phyloP scores from a whole-genome alignment of 2,329 filamentous ascomycete species.

The Pseudonectria buxi region DNA sequence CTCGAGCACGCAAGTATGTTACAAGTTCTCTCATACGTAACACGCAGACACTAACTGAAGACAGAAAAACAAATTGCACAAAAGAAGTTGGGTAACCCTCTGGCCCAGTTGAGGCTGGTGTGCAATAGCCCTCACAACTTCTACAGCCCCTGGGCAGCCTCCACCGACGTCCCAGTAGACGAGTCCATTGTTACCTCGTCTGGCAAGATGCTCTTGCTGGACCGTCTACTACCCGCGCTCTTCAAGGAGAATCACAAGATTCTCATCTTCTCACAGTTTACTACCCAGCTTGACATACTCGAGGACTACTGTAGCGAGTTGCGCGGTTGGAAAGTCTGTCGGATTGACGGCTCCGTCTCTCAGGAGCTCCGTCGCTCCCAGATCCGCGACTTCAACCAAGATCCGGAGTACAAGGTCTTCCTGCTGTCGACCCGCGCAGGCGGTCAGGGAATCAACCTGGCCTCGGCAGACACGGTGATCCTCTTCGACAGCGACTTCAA shows the following conservation, averaged over 20 bases:
- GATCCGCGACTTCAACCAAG: conserved; percentile 66
- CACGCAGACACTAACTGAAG: conserved; percentile 16
- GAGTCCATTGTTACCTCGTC: conserved; percentile 79
- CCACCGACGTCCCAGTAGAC: conserved; percentile 57
- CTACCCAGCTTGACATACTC: conserved; percentile 84
- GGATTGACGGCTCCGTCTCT: conserved; percentile 82
- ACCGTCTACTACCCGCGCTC: conserved; percentile 72
- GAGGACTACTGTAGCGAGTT: conserved; percentile 77
- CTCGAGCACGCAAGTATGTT: conserved; percentile 68
- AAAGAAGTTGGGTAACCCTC: conserved; percentile 88
- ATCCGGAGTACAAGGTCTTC: conserved; percentile 66
- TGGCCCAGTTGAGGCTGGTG: conserved; percentile 85
- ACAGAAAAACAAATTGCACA: conserved; percentile 73
- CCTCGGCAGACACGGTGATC: conserved; percentile 85
- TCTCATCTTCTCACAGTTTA: conserved; percentile 95
- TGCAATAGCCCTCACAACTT: conserved; percentile 97
- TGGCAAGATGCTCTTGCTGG: conserved; percentile 92
- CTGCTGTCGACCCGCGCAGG: conserved; percentile 85
- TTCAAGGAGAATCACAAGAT: conserved; percentile 77
- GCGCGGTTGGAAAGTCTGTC: conserved; percentile 72
- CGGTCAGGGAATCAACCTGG: conserved; percentile 91
- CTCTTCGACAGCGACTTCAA: conserved; percentile 90
- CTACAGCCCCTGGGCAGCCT: conserved; percentile 76
- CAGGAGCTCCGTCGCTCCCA: conserved; percentile 65
- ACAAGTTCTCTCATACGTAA: not conserved